Conservation (phyloP, 306 rosid species). For the Castanea crenata region DNA sequence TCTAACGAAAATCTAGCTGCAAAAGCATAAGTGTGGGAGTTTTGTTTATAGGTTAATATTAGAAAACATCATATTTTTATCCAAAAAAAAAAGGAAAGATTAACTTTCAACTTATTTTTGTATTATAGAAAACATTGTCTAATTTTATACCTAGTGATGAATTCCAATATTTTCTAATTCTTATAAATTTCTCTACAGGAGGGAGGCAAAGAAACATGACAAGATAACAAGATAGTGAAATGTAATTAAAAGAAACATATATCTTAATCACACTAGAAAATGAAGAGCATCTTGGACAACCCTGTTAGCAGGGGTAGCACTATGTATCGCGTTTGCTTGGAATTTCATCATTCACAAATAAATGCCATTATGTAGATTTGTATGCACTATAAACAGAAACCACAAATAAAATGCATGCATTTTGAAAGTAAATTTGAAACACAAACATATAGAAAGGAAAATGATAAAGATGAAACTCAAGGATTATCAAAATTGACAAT, state of each 20-base stretch:
- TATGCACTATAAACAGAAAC: not conserved
- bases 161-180: not conserved
- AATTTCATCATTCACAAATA: not conserved
- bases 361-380: not conserved
- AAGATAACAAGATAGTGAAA: not conserved
- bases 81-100: not conserved
- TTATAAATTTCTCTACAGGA: not conserved
- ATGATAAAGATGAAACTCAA: not conserved
- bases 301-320: not conserved
- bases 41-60: not conserved
- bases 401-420: not conserved
- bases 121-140: not conserved
- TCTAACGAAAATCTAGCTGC: not conserved
- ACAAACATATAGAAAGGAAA: conserved; percentile 3
- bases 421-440: not conserved
- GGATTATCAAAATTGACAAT: not conserved
- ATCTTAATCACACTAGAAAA: not conserved
- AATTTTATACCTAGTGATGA: conserved; percentile 1
- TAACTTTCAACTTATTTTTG: not conserved
- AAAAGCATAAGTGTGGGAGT: not conserved
- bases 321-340: not conserved
- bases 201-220: not conserved
- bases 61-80: not conserved
- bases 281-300: conserved; percentile 6
- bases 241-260: not conserved